These are phyloP conservation scores for Termitomyces bulborhizus DNA, from an alignment of 768 basidiomycete species.

Conservation along the genomic window DNA sequence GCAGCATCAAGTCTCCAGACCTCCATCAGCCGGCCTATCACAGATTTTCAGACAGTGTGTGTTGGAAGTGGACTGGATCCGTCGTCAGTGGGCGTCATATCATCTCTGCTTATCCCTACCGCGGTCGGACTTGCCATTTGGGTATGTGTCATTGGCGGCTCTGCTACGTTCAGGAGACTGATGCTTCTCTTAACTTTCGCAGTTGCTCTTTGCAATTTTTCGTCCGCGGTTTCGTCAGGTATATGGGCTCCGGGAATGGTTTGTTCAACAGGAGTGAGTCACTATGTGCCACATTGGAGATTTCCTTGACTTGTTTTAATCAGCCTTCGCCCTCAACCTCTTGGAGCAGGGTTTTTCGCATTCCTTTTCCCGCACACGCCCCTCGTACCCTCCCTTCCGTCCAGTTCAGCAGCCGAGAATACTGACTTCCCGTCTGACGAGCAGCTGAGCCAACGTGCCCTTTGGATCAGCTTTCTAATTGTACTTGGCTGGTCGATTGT, in stretches of 20 bases:
- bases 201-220: slow-evolving; percentile 64
- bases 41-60: slow-evolving; percentile 39
- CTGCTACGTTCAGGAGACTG: slow-evolving; percentile 3
- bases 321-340: slow-evolving; percentile 60
- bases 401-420: slow-evolving; percentile 42
- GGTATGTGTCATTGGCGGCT: slow-evolving; percentile 36
- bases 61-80: slow-evolving; percentile 62
- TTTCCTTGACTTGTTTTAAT: slow-evolving; percentile 9
- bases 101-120: slow-evolving; percentile 51
- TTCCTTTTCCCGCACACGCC: slow-evolving; percentile 71
- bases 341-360: slow-evolving; percentile 52
- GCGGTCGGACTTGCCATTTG: slow-evolving; percentile 59
- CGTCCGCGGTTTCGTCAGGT: slow-evolving; percentile 68
- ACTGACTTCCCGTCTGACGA: slow-evolving; percentile 71
- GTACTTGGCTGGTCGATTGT: slow-evolving; percentile 62
- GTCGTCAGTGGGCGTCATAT: slow-evolving; percentile 53
- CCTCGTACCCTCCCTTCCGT: slow-evolving; percentile 53
- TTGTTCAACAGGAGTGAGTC: slow-evolving; percentile 62
- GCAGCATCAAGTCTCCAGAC: slow-evolving; percentile 20
- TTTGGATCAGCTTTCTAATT: slow-evolving; percentile 62
- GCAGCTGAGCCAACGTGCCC: slow-evolving; percentile 60
- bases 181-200: slow-evolving; percentile 7
- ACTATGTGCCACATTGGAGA: not conserved
- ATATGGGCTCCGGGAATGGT: slow-evolving; percentile 74
- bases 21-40: slow-evolving; percentile 14